These are phyloP conservation scores for Scheffersomyces amazonensis DNA, from an alignment of 805 yeast genomes.

Conservation along the genomic window DNA sequence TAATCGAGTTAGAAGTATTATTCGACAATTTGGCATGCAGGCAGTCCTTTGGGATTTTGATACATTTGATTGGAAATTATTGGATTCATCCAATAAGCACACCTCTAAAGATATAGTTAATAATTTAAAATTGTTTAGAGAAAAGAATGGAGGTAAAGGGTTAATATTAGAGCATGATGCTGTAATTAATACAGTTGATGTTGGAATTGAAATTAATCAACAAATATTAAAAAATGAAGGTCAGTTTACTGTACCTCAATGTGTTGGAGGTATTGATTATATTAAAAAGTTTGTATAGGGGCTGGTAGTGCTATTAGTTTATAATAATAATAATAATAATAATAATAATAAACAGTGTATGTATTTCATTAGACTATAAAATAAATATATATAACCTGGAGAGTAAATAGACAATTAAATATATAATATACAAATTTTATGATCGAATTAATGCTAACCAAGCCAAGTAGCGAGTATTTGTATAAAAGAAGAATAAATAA, in stretches of 20 bases:
- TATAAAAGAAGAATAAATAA: too few relatives aligned
- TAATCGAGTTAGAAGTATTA: slow-evolving; percentile 75
- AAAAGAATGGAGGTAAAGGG: slow-evolving; percentile 40
- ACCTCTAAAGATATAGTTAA: slow-evolving; percentile 50
- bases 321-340: too few relatives aligned
- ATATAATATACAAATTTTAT: too few relatives aligned
- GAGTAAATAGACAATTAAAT: too few relatives aligned
- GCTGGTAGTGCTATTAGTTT: too few relatives aligned
- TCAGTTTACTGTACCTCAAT: slow-evolving; percentile 77
- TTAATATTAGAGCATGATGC: slow-evolving; percentile 88
- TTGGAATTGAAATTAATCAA: slow-evolving; percentile 55
- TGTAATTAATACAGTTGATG: slow-evolving; percentile 59
- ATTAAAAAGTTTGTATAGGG: slow-evolving; percentile 46
- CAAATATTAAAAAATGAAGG: slow-evolving; percentile 49
- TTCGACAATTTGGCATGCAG: slow-evolving; percentile 82
- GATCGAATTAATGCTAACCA: too few relatives aligned
- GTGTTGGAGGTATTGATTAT: slow-evolving; percentile 67
- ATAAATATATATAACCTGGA: too few relatives aligned
- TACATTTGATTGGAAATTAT: slow-evolving; percentile 85
- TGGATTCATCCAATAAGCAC: slow-evolving; percentile 30
- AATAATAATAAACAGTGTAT: too few relatives aligned
- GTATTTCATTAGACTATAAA: too few relatives aligned
- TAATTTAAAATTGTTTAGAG: slow-evolving; percentile 57
- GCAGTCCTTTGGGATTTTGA: slow-evolving; percentile 91
- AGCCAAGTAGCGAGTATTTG: too few relatives aligned